These are phyloP conservation scores for Pyropia yezoensis DNA, from an alignment of 23 red algal genomes.

Conservation along the genomic window DNA sequence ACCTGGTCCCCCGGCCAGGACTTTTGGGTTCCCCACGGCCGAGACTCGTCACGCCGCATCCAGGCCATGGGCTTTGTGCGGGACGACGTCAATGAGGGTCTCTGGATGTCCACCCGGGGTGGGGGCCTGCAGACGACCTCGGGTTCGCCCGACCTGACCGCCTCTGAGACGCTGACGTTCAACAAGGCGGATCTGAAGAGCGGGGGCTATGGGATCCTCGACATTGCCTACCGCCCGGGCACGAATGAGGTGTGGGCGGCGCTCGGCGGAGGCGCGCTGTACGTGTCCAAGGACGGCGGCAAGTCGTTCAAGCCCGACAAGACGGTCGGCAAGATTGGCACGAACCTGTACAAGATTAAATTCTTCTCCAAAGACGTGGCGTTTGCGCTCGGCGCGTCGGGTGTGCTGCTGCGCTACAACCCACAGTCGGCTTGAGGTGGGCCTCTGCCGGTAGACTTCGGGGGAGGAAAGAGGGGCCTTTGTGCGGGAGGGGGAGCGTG, in stretches of 20 bases:
- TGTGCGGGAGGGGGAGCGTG: no score
- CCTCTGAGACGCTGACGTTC: conserved; percentile 55
- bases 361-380: conserved; percentile 77
- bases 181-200: conserved; percentile 82
- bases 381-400: conserved; percentile 84
- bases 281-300: conserved; percentile 60
- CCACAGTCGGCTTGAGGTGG: conserved; percentile 9
- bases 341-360: conserved; percentile 90
- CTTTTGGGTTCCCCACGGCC: conserved; percentile 92
- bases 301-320: conserved; percentile 70
- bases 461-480: no score
- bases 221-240: conserved; percentile 67
- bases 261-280: conserved; percentile 77
- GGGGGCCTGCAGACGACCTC: conserved; percentile 70
- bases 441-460: no score
- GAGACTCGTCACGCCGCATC: conserved; percentile 76
- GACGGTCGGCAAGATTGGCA: conserved; percentile 43
- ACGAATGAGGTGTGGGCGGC: conserved; percentile 83
- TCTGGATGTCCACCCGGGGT: conserved; percentile 86
- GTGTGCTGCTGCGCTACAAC: conserved; percentile 65
- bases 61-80: conserved; percentile 89
- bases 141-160: conserved; percentile 40
- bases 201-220: conserved; percentile 92
- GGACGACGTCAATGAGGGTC: conserved; percentile 69
- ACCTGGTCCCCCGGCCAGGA: conserved; percentile 92